Evolutionary conservation across 1,139 yeast genomes (phyloP), one percentile per base, ranked within the genome.

Genomic region (Taphrina betulina): DNA sequence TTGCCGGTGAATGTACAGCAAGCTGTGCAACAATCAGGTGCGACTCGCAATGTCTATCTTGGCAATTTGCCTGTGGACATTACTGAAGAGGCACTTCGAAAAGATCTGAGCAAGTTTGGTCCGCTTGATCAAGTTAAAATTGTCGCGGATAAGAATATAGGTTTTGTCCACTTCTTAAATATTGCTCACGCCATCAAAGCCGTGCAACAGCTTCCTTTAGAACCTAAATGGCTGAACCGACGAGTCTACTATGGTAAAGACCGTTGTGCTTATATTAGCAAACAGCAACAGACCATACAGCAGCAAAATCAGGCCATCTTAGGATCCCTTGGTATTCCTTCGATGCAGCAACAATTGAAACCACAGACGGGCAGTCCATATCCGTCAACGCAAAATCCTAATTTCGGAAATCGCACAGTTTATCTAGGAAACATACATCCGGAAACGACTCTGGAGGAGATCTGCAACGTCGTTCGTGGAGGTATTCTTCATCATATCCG

Each of bases 391-490:
- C 14, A 26, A 12, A 36, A 44, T 17, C 33, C 43, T 10, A 87
- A 87, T 67, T 75, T 86, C 60, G 96, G 96, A 19, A 92, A 92
- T 69, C 78, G 98, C 68, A 89, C 96, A 0, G 90, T 92, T 24
- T 90, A 88, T 68, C 74, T 92, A 62, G 96, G 96, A 17, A 86
- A 85, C 65, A 77, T 92, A 60, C 95, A 90, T 62, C 85, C 84
- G 57, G 90, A 84, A 57, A 83, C 95, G 5, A 83, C 89, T 8
- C 80, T 85, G 34, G 96, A 90, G 71, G 97, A 92, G 66, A 82
- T 92, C 53, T 92, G 97, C 73, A 92, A 92, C 68, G 88, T 83
- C 41, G 90, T 92, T 28, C 80, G 97, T 63, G 97, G 97, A 40
- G 98, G 98, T 2, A 75, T 87, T 48, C 74, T 92, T 60, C 96